Evolutionary conservation across 2,329 filamentous ascomycete species (phyloP).

Genomic region (Nemania serpens): DNA sequence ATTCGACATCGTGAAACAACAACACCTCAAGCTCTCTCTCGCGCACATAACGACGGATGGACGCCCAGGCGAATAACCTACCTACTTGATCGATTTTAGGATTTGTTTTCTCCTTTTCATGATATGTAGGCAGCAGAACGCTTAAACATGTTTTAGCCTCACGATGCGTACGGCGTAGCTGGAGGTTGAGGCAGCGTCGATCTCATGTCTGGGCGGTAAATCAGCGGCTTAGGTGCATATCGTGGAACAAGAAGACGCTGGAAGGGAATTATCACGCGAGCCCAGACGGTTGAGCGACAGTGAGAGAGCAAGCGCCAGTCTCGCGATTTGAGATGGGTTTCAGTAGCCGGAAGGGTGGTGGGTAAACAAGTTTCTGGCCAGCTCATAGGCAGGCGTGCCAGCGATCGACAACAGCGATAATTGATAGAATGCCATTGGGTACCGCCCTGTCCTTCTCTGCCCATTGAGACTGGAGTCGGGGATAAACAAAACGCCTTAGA

Average conservation of each 20-base stretch:
- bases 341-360: neutral
- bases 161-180: slow-evolving; percentile 15
- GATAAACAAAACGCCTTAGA: neutral
- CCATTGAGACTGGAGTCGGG: too few relatives aligned
- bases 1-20: neutral
- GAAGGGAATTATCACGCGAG: neutral
- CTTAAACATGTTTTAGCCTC: slow-evolving; percentile 18
- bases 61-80: too few relatives aligned
- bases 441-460: too few relatives aligned
- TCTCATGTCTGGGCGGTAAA: slow-evolving; percentile 28
- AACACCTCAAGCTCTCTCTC: neutral
- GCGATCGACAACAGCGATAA: slow-evolving; percentile 26
- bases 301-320: slow-evolving; percentile 16
- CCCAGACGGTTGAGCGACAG: neutral
- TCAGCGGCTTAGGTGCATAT: slow-evolving; percentile 1
- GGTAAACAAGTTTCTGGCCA: slow-evolving; percentile 27
- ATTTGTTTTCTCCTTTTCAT: too few relatives aligned
- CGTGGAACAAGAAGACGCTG: slow-evolving; percentile 8
- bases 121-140: slow-evolving; percentile 4
- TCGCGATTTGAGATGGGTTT: slow-evolving; percentile 24
- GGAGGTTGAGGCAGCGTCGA: slow-evolving; percentile 31
- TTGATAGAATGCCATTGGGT: slow-evolving; percentile 25
- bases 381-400: slow-evolving; percentile 14
- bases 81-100: too few relatives aligned
- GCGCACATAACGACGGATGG: neutral